phyloP scores from a whole-genome alignment of 1,139 yeast genomes.

The Pichia sp. region DNA sequence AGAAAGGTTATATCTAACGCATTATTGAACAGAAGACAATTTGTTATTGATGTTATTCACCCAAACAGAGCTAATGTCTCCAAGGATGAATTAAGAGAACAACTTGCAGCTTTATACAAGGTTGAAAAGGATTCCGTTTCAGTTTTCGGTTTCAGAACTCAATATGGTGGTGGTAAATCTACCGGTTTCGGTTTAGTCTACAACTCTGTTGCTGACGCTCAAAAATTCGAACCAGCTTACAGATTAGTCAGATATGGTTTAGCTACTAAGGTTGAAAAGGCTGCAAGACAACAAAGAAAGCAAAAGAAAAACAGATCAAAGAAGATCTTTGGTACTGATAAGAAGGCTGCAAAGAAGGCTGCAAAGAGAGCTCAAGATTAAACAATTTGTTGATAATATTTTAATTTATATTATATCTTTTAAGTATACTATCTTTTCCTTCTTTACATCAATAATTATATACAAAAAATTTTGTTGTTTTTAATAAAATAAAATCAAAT shows the following conservation, averaged over 20 bases:
- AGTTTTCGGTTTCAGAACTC: constrained; percentile 99
- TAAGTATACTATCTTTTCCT: constrained; percentile 4
- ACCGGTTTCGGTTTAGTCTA: constrained; percentile 98
- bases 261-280: constrained; percentile 92
- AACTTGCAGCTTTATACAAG: constrained; percentile 93
- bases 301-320: constrained; percentile 99
- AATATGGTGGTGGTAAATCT: constrained; percentile 99
- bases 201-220: constrained; percentile 97
- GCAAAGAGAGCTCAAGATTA: constrained; percentile 52
- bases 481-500: constrained; percentile 2
- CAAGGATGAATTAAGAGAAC: constrained; percentile 98
- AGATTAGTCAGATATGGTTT: constrained; percentile 99
- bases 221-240: constrained; percentile 98
- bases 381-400: constrained; percentile 16
- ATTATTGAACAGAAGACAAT: constrained; percentile 98
- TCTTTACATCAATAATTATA: background rate
- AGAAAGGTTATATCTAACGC: constrained; percentile 99
- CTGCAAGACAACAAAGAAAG: constrained; percentile 99
- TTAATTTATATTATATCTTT: background rate
- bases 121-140: constrained; percentile 98
- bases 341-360: constrained; percentile 87
- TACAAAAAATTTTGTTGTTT: constrained; percentile 7
- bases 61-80: constrained; percentile 99
- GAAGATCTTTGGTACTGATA: constrained; percentile 98
- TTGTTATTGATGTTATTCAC: constrained; percentile 98